Evolutionary conservation across 768 basidiomycete genomes (phyloP), one percentile per base, ranked within the genome.

Genomic region (Brasilioporus rufonigricans): DNA sequence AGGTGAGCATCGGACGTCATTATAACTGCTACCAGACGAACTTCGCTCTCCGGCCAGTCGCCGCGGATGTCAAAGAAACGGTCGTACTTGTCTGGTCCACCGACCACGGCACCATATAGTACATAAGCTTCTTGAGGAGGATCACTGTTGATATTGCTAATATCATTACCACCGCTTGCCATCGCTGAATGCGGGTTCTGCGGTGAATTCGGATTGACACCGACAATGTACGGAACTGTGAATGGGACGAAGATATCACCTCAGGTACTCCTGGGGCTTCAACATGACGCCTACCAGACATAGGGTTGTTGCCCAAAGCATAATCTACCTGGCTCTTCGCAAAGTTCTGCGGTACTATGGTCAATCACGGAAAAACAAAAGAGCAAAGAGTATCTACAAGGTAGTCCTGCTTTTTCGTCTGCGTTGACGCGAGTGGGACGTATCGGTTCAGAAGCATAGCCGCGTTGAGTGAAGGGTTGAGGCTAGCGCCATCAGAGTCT

Each of bases 21-120:
- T 13, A 33, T 10, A 23, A 14, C 29, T 21, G 43, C 26, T 16
- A 39, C 14, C 18, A 24, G 31, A 55, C 73, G 29, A 59, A 88
- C 87, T 80, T 97, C 94, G 18, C 85, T 89, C 72, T 96, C 80
- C 1, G 87, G 87, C 90, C 92, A 96, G 67, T 96, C 93, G 53
- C 80, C 86, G 36, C 95, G 84, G 56, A 93, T 86, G 64, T 97
- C 89, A 67, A 80, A 95, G 73, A 81, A 97, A 24, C 78, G 76
- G 66, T 91, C 94, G 24, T 80, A 75, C 54, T 75, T 76, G 63
- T 90, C 83, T 0, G 94, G 94, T 29, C 94, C 95, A 41, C 95
- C 95, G 14, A 96, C 80, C 26, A 94, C 82, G 23, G 87, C 93
- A 29, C 94, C 94, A 64, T 93, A 95, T 10, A 97, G 71, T 2